A percentile compares a stretch with the other conserved stretches of the same genome.
These are phyloP conservation scores for Fonsecaea pugnacius DNA, from an alignment of 2,329 filamentous ascomycete genomes.

Conservation along the genomic window DNA sequence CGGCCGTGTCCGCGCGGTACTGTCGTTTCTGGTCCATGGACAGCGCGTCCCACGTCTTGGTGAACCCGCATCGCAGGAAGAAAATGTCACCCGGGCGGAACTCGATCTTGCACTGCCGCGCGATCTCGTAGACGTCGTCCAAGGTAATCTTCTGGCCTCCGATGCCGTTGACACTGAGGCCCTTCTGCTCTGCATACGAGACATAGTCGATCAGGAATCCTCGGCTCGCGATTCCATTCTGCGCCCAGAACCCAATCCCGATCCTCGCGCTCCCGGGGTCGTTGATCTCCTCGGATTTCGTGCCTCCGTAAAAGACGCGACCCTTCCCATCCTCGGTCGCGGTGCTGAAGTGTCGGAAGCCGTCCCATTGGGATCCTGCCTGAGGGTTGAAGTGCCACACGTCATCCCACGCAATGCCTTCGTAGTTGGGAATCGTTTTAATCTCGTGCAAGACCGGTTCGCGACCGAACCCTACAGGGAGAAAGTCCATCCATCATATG, in stretches of 20 bases:
- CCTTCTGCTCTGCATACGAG: constrained; percentile 55
- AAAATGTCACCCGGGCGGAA: constrained; percentile 65
- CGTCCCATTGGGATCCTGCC: constrained; percentile 20
- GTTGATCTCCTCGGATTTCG: constrained; percentile 41
- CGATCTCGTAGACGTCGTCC: constrained; percentile 60
- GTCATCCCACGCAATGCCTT: constrained; percentile 43
- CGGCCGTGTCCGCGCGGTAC: constrained; percentile 38
- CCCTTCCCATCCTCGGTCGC: constrained; percentile 38
- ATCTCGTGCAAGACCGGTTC: no score
- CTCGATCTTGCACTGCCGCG: constrained; percentile 43
- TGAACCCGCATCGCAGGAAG: constrained; percentile 67
- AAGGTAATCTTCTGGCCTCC: constrained; percentile 52
- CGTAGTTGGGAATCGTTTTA: constrained; percentile 1
- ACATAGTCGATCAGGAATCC: constrained; percentile 49
- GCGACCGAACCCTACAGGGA: no score
- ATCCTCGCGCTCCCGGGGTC: constrained; percentile 43
- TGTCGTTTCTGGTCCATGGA: constrained; percentile 45
- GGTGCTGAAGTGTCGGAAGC: constrained; percentile 29
- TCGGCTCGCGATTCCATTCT: constrained; percentile 47
- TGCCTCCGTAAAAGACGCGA: constrained; percentile 47
- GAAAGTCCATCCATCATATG: no score
- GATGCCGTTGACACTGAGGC: constrained; percentile 53
- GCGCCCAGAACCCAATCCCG: constrained; percentile 49
- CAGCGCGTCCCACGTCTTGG: constrained; percentile 59
- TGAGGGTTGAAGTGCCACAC: constrained; percentile 40